Evolutionary conservation across 1,139 yeast species (phyloP), one percentile per base, ranked within the genome.

Genomic region (Lodderomyces pseudojiufengensis): DNA sequence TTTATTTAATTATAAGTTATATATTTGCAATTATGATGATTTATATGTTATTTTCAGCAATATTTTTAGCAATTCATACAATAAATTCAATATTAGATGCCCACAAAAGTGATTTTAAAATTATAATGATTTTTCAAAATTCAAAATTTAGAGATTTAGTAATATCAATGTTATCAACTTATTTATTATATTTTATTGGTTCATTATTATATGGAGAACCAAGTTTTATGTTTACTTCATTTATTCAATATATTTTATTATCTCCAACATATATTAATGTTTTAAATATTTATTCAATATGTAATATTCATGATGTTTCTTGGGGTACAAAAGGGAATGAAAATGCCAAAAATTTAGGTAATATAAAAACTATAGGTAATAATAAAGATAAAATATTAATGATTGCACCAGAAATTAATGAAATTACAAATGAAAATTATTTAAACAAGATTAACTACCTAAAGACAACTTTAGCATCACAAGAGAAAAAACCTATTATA

Each of bases 241-340:
- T 84, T 54, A 48, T 71, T 14, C 95, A 84, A 57, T 84, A 84
- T 52, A 61, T 84, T 38, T 61, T 84, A 41, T 61, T 84, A 40
- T 78, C 86, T 31, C 95, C 95, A 1, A 73, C 85, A 1, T 84
- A 84, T 58, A 76, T 83, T 56, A 84, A 84, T 52, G 84, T 84
- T 35, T 68, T 84, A 51, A 84, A 84, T 52, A 87, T 84, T 41
- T 84, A 84, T 55, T 86, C 94, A 5, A 84, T 84, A 58, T 84
- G 94, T 66, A 84, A 84, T 55, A 82, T 84, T 48, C 90, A 84
- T 57, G 95, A 84, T 60, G 81, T 84, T 35, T 80, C 92, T 0
- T 84, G 95, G 95, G 95, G 95, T 53, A 84, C 92, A 18, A 83
- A 84, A 57, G 90, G 87, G 20, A 84, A 73, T 37, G 77, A 76